Percentiles rank a stretch among this genome's conserved stretches.
Conservation (phyloP, 352 stramenopile species). For the Thalassiosira oceanica region DNA sequence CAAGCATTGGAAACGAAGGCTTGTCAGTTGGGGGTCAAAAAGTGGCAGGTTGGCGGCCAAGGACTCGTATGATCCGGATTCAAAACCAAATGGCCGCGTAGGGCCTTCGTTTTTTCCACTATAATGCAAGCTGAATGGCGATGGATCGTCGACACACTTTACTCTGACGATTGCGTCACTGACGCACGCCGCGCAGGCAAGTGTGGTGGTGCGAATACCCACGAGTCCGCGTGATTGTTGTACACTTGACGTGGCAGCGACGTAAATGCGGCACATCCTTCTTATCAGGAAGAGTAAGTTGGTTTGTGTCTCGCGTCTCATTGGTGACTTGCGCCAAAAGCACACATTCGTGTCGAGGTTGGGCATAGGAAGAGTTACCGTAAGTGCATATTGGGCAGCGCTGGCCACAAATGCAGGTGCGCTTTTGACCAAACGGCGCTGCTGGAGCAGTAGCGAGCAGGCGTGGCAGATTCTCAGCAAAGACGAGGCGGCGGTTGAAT, state of each 20-base stretch:
- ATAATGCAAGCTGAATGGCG: constrained; percentile 86
- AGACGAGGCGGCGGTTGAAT: constrained; percentile 83
- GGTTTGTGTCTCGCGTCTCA: constrained; percentile 87
- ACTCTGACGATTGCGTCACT: constrained; percentile 86
- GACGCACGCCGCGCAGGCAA: constrained; percentile 85
- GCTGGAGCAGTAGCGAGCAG: constrained; percentile 86
- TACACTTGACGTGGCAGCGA: constrained; percentile 81
- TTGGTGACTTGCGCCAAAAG: constrained; percentile 84
- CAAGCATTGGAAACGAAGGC: constrained; percentile 81
- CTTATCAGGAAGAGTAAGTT: constrained; percentile 87
- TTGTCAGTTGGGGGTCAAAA: constrained; percentile 79
- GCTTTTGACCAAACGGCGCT: constrained; percentile 87
- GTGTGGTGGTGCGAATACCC: constrained; percentile 85
- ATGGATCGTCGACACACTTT: constrained; percentile 84
- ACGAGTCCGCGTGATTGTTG: constrained; percentile 87
- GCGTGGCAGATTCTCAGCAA: constrained; percentile 84
- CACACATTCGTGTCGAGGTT: constrained; percentile 78
- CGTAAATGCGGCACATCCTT: constrained; percentile 84
- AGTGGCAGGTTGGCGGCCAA: constrained; percentile 83
- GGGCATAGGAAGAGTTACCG: constrained; percentile 85
- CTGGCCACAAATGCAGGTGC: constrained; percentile 85
- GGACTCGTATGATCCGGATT: constrained; percentile 84
- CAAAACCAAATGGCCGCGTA: constrained; percentile 86
- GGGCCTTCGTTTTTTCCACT: constrained; percentile 84
- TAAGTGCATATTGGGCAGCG: constrained; percentile 86